phyloP scores from a whole-genome alignment of 768 basidiomycete species.

The Boletellus sp. region DNA sequence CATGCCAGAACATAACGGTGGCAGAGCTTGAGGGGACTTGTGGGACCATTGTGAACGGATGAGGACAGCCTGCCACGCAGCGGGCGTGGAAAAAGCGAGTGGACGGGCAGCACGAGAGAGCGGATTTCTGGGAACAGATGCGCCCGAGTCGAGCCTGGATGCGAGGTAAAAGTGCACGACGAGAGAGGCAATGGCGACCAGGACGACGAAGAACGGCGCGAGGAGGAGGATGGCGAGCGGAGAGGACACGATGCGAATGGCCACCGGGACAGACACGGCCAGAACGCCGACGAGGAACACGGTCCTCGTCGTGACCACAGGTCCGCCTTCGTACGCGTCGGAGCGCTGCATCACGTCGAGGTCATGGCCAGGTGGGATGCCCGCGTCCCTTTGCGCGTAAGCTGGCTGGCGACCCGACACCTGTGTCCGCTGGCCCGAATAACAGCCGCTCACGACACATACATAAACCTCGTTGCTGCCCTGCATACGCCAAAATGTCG shows the following conservation, averaged over 20 bases:
- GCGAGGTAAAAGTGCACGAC: constrained; percentile 53
- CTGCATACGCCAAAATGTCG: constrained; percentile 13
- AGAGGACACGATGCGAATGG: constrained; percentile 57
- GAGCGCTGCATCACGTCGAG: constrained; percentile 15
- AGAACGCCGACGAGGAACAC: constrained; percentile 55
- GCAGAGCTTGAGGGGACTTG: constrained; percentile 60
- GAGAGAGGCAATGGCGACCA: constrained; percentile 50
- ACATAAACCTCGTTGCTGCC: constrained; percentile 3
- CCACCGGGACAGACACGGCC: constrained; percentile 53
- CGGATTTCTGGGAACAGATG: constrained; percentile 30
- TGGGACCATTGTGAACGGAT: constrained; percentile 90
- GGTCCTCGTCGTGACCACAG: constrained; percentile 44
- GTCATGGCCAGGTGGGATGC: constrained; percentile 1
- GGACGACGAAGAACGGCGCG: constrained; percentile 53
- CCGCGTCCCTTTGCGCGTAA: neutral
- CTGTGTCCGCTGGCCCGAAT: neutral
- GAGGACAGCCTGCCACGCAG: constrained; percentile 90
- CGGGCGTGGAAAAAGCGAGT: constrained; percentile 84
- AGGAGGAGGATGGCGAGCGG: constrained; percentile 62
- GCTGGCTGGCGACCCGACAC: neutral
- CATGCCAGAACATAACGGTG: constrained; percentile 61
- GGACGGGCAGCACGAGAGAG: constrained; percentile 64
- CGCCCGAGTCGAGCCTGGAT: constrained; percentile 52
- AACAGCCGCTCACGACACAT: neutral
- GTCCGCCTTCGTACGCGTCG: constrained; percentile 30